A percentile compares a stretch with the other conserved stretches of the same genome.
These are phyloP conservation scores for Stagonosporopsis vannaccii DNA, from an alignment of 2,329 filamentous ascomycete species.

Conservation along the genomic window DNA sequence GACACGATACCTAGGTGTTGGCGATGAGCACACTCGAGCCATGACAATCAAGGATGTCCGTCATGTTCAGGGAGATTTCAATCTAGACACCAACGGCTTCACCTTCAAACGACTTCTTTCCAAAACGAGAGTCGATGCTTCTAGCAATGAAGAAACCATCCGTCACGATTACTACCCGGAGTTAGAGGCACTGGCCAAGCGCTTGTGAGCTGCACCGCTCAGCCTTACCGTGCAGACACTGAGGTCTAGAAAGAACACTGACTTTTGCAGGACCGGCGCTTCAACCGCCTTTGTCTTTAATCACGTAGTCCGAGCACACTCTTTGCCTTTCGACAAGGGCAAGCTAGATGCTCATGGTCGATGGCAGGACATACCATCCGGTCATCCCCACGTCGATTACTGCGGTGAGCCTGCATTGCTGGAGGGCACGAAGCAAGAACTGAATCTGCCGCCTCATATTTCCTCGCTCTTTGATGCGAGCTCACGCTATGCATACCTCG, in stretches of 20 bases:
- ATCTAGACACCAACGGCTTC: slow-evolving; percentile 8
- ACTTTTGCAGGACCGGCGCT: slow-evolving; percentile 22
- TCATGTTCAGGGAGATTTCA: slow-evolving; percentile 35
- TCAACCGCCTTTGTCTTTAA: slow-evolving; percentile 40
- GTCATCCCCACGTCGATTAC: slow-evolving; percentile 34
- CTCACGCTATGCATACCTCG: slow-evolving; percentile 37
- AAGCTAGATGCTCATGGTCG: slow-evolving; percentile 55
- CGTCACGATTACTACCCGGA: slow-evolving; percentile 29
- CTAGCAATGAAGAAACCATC: slow-evolving; percentile 22
- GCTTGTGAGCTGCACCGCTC: slow-evolving; percentile 13
- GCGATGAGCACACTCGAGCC: slow-evolving; percentile 27
- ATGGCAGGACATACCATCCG: slow-evolving; percentile 41
- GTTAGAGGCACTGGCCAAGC: slow-evolving; percentile 21
- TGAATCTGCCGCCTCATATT: slow-evolving; percentile 23
- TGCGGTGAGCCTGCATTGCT: slow-evolving; percentile 18
- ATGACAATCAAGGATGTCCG: slow-evolving; percentile 53
- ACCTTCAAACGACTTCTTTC: slow-evolving; percentile 22
- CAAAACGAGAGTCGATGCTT: slow-evolving; percentile 11
- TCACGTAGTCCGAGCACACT: slow-evolving; percentile 53
- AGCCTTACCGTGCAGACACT: background rate
- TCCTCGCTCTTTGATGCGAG: slow-evolving; percentile 7
- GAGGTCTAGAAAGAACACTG: background rate
- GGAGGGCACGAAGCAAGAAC: slow-evolving; percentile 24
- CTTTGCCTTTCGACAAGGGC: slow-evolving; percentile 55
- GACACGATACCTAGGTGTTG: slow-evolving; percentile 17